Conservation (phyloP, 2,329 filamentous ascomycete species). For the Talaromyces sp. region DNA sequence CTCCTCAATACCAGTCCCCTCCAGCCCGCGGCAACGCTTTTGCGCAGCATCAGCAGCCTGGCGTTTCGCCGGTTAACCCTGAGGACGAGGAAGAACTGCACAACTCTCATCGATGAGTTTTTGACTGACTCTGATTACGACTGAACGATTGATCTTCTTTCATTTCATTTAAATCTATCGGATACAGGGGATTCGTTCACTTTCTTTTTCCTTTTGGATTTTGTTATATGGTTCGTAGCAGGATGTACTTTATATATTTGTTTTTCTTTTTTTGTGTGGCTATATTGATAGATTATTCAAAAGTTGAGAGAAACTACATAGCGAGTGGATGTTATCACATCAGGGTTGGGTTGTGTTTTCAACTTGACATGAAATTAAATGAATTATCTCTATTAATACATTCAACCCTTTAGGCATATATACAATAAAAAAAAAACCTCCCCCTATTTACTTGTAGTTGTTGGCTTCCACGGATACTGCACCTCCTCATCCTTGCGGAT, state of each 20-base stretch:
- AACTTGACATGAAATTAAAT: no score
- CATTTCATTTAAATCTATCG: neutral
- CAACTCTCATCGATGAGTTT: neutral
- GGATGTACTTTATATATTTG: neutral
- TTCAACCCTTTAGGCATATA: neutral
- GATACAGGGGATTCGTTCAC: neutral
- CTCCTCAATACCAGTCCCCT: constrained; percentile 9
- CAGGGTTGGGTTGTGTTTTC: neutral
- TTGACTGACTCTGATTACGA: neutral
- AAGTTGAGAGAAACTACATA: neutral
- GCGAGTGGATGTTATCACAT: neutral
- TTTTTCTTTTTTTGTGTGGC: neutral
- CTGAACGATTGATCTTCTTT: neutral
- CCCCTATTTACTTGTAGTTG: constrained; percentile 16
- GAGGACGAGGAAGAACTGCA: constrained; percentile 7
- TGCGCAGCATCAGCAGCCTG: constrained; percentile 12
- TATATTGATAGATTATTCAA: neutral
- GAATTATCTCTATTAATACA: neutral
- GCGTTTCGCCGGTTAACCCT: constrained; percentile 1
- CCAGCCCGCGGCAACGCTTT: constrained; percentile 16
- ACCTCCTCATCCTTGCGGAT: constrained; percentile 76
- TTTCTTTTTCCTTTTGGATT: neutral
- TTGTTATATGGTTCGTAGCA: neutral
- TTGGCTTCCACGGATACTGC: constrained; percentile 57
- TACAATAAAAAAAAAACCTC: no score